phyloP scores from a whole-genome alignment of 2,329 filamentous ascomycete species.

The Paraphoma chrysanthemicola region DNA sequence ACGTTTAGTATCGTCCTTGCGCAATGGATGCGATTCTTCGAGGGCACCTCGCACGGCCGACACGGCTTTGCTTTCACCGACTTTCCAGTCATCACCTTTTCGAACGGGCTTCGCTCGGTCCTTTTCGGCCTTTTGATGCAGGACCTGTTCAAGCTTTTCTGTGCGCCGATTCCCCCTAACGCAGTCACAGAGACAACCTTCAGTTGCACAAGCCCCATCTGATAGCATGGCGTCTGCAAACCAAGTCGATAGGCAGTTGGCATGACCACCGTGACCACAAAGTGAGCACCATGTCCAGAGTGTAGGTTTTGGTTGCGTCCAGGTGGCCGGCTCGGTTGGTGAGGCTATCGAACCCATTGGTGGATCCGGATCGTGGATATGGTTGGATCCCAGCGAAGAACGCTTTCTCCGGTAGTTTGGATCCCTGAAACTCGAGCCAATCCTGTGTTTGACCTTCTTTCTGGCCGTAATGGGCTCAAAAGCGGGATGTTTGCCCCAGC shows the following conservation, averaged over 20 bases:
- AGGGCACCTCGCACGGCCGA: slow-evolving; percentile 45
- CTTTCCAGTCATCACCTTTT: slow-evolving; percentile 52
- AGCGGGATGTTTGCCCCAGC: slow-evolving; percentile 53
- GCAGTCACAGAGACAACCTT: slow-evolving; percentile 67
- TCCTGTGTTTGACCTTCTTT: slow-evolving; percentile 36
- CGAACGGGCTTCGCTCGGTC: slow-evolving; percentile 43
- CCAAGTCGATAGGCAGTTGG: slow-evolving; percentile 64
- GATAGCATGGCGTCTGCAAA: slow-evolving; percentile 54
- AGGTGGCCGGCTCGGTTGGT: slow-evolving; percentile 29
- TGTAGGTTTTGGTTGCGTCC: slow-evolving; percentile 34
- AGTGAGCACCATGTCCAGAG: slow-evolving; percentile 66
- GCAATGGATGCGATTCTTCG: slow-evolving; percentile 23
- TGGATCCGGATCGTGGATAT: slow-evolving; percentile 10
- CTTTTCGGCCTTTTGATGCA: slow-evolving; percentile 41
- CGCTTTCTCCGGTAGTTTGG: slow-evolving; percentile 33
- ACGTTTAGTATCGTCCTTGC: slow-evolving; percentile 34
- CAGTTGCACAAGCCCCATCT: slow-evolving; percentile 64
- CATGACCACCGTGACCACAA: slow-evolving; percentile 68
- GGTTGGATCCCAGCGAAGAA: slow-evolving; percentile 30
- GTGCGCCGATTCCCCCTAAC: slow-evolving; percentile 55
- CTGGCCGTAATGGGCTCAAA: slow-evolving; percentile 43
- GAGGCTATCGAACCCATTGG: slow-evolving; percentile 15
- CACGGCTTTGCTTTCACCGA: slow-evolving; percentile 53
- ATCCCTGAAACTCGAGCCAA: slow-evolving; percentile 25
- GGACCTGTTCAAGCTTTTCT: slow-evolving; percentile 37